A percentile compares a stretch with the other conserved stretches of the same genome.
Conservation (phyloP, 164 flowering plant genomes). For the Aristolochia californica region DNA sequence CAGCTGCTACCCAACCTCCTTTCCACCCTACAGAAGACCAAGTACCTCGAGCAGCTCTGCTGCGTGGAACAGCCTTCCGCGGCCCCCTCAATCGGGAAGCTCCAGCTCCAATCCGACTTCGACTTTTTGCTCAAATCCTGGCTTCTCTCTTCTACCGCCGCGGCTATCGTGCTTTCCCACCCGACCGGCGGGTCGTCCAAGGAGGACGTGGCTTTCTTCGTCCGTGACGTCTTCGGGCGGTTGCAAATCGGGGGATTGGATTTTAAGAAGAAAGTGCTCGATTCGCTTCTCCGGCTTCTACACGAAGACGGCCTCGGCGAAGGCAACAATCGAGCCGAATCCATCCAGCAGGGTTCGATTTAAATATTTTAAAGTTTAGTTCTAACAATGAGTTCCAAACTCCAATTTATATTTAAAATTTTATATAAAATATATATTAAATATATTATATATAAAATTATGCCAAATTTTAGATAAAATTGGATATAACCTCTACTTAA, state of each 20-base stretch:
- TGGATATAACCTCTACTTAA: too few species aligned
- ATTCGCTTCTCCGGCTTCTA: conserved; percentile 30
- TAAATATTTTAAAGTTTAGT: too few species aligned
- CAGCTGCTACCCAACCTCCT: conserved; percentile 47
- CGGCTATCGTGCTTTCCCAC: conserved; percentile 61
- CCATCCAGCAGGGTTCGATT: too few species aligned
- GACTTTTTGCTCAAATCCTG: conserved; percentile 67
- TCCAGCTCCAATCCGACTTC: conserved; percentile 65
- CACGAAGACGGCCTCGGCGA: conserved; percentile 26
- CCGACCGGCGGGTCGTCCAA: conserved; percentile 39
- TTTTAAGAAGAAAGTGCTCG: conserved; percentile 63
- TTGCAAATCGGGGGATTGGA: conserved; percentile 73
- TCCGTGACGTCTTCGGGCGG: conserved; percentile 59
- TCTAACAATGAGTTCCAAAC: too few species aligned
- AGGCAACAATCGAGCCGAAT: conserved; percentile 35
- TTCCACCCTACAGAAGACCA: conserved; percentile 39
- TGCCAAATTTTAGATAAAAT: too few species aligned
- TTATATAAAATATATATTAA: too few species aligned
- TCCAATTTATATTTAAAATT: too few species aligned
- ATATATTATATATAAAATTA: too few species aligned
- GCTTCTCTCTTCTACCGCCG: conserved; percentile 42
- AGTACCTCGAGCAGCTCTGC: conserved; percentile 38
- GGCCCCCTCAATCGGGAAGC: conserved; percentile 49
- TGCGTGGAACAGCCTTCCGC: conserved; percentile 3
- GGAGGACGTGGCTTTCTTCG: conserved; percentile 48